Conservation (phyloP, 495 filamentous ascomycete species). For the Annulohypoxylon stygium region DNA sequence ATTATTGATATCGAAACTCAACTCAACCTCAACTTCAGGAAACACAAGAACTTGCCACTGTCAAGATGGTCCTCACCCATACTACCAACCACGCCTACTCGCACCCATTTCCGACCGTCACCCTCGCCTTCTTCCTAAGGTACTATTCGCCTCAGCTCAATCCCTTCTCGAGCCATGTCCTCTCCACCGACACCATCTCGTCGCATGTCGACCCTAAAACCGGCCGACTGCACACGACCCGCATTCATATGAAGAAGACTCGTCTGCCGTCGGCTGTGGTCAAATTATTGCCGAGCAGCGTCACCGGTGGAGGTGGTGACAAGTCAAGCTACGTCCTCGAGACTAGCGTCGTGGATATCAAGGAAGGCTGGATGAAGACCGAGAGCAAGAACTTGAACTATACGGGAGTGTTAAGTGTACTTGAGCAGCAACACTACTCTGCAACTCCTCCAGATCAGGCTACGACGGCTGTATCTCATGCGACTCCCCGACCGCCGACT, state of each 20-base stretch:
- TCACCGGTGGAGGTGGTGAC: slow-evolving; percentile 77
- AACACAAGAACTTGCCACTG: slow-evolving; percentile 26
- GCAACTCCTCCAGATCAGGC: slow-evolving; percentile 56
- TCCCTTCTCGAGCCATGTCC: slow-evolving; percentile 93
- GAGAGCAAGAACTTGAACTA: slow-evolving; percentile 89
- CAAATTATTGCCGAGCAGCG: slow-evolving; percentile 79
- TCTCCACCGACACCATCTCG: slow-evolving; percentile 95
- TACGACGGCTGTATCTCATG: slow-evolving; percentile 15
- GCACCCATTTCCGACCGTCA: slow-evolving; percentile 90
- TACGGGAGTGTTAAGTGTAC: slow-evolving; percentile 90
- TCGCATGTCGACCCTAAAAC: slow-evolving; percentile 83
- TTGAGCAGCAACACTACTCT: slow-evolving; percentile 85
- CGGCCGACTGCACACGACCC: slow-evolving; percentile 85
- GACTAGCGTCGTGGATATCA: slow-evolving; percentile 87
- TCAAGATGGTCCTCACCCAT: slow-evolving; percentile 68
- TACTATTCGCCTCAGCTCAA: slow-evolving; percentile 83
- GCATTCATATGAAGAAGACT: slow-evolving; percentile 93
- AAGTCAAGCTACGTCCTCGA: slow-evolving; percentile 92
- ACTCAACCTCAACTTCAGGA: not conserved
- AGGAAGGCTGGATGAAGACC: slow-evolving; percentile 88
- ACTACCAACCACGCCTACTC: slow-evolving; percentile 89
- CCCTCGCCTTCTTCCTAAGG: slow-evolving; percentile 97
- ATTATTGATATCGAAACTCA: not conserved
- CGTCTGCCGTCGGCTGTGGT: slow-evolving; percentile 86
- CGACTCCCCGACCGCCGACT: slow-evolving; percentile 36